Evolutionary conservation across 192 early-diverging fungal genomes (phyloP).

Genomic region (Coemansia brasiliensis): DNA sequence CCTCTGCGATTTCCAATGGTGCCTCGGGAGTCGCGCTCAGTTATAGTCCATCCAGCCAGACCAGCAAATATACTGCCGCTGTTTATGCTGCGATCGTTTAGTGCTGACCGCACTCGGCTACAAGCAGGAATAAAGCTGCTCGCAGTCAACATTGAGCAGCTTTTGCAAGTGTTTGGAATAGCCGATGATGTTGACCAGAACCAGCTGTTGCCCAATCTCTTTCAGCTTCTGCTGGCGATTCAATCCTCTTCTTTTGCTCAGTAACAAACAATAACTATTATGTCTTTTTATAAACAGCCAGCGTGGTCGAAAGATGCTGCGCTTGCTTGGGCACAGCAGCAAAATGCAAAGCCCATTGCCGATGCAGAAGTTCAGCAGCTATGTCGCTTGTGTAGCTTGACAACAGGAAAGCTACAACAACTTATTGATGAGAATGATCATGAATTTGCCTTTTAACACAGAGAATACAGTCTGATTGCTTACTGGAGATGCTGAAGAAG

Average conservation of each 20-base stretch:
- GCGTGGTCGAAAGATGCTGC: background rate
- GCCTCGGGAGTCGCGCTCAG: too few species aligned
- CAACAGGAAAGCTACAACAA: background rate
- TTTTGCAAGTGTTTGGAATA: constrained; percentile 18
- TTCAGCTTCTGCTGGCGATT: constrained; percentile 3
- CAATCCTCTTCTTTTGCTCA: background rate
- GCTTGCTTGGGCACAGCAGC: constrained; percentile 13
- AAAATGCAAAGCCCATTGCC: background rate
- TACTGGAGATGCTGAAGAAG: background rate
- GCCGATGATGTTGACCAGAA: constrained; percentile 8
- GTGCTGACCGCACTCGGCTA: too few species aligned
- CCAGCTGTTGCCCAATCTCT: constrained; percentile 8
- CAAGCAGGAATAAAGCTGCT: constrained; percentile 9
- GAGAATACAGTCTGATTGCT: background rate
- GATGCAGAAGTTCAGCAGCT: constrained; percentile 6
- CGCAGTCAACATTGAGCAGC: constrained; percentile 22
- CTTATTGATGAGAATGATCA: background rate
- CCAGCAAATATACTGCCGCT: too few species aligned
- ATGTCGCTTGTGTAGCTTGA: background rate
- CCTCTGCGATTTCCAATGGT: too few species aligned
- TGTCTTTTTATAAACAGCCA: too few species aligned
- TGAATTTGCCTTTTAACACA: background rate
- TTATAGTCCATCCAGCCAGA: too few species aligned
- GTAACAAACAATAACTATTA: background rate
- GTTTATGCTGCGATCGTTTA: too few species aligned